phyloP scores from a whole-genome alignment of 1,139 yeast genomes.

The Suhomyces terraborum region DNA sequence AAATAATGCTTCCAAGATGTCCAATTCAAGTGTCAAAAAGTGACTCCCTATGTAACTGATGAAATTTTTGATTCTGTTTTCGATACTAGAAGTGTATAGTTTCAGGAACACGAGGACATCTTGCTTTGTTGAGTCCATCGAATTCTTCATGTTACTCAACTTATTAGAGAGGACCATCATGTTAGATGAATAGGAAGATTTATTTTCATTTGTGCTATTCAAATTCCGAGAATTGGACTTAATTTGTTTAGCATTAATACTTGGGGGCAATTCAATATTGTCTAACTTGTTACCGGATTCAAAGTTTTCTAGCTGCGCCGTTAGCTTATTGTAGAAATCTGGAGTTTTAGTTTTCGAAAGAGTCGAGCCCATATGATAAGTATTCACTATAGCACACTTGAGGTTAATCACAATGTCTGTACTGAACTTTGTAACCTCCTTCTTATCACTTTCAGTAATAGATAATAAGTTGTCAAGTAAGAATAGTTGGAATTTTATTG shows the following conservation, averaged over 20 bases:
- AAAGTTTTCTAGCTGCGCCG: neutral
- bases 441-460: constrained; percentile 8
- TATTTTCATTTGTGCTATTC: constrained; percentile 2
- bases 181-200: constrained; percentile 20
- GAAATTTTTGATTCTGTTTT: constrained; percentile 12
- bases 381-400: constrained; percentile 21
- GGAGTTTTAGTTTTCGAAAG: neutral
- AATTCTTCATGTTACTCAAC: constrained; percentile 11
- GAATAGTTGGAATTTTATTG: constrained; percentile 35
- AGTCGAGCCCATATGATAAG: constrained; percentile 16
- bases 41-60: constrained; percentile 12
- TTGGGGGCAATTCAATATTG: constrained; percentile 41
- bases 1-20: constrained; percentile 12
- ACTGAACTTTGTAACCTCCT: constrained; percentile 15
- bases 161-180: constrained; percentile 23
- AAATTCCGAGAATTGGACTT: constrained; percentile 16
- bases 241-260: constrained; percentile 37
- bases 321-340: constrained; percentile 3
- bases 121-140: neutral
- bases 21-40: neutral
- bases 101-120: constrained; percentile 9
- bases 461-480: constrained; percentile 23
- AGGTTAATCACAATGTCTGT: constrained; percentile 19
- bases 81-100: constrained; percentile 13
- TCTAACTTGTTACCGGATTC: constrained; percentile 32